Evolutionary conservation across 2,329 filamentous ascomycete genomes (phyloP), one percentile per base, ranked within the genome.

Genomic region (Rhynchosporium agropyri): DNA sequence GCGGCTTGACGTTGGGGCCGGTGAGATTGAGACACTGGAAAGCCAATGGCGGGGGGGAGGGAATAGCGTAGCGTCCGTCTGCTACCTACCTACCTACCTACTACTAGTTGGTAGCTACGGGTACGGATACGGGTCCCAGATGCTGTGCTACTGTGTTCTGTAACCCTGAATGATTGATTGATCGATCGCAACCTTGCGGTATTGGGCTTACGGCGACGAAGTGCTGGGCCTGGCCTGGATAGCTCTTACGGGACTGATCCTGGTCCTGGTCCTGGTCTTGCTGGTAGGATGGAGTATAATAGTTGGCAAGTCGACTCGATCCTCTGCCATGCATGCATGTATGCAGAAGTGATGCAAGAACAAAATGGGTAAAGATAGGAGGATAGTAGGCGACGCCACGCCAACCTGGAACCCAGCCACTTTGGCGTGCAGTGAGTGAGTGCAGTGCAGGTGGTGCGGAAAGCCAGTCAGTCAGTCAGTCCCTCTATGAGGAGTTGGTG

Each of bases 41-140:
- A 50, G 42, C 54, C 51, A 40, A 54, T 61, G 58, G 62, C 54
- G 60, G 55, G 33, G 55, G 61, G 56, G 56, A 20, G 20, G 20
- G 20, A 20, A 20, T 20, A 20, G 20, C 20, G 28, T 58, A 49
- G 58, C 48, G 55, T 55, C 49, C n/a, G 36, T n/a, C 38, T 31
- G n/a, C 48, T 28, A 20, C 26, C 31, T 40, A 60, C 31, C 31
- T 40, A 60, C 31, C 20, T 20, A 20, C 20, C 20, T 20, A 20
- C 20, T 20, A 20, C 20, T 20, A 20, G 20, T 20, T 20, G 20
- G 20, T 20, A 20, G 20, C 20, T 20, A 20, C 20, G 20, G 20
- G 20, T 20, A 20, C 20, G 20, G 20, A 1, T 20, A 20, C 20
- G 20, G 9, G 15, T 56, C 20, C 20, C 10, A 3, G 28, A 51